Evolutionary conservation across 2,329 filamentous ascomycete species (phyloP).

Genomic region (Xylariaceae sp.): DNA sequence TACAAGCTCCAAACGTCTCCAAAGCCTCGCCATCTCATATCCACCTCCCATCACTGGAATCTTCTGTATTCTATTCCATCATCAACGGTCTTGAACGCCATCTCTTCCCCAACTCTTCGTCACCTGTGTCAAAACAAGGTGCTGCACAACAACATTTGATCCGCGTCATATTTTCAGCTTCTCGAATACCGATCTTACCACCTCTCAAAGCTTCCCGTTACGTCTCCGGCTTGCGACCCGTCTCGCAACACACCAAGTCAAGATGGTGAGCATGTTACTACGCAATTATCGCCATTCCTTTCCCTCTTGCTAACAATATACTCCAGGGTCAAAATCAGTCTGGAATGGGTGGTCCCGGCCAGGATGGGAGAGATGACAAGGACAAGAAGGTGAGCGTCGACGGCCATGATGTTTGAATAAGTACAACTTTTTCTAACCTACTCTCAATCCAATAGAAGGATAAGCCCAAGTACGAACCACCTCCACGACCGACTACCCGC

Average conservation of each 20-base stretch:
- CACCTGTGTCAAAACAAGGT: no score
- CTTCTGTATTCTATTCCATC: not conserved
- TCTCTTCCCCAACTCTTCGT: not conserved
- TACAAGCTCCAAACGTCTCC: not conserved
- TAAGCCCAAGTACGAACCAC: constrained; percentile 99
- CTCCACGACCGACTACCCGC: constrained; percentile 93
- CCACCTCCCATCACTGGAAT: not conserved
- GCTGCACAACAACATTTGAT: no score
- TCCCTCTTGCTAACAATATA: constrained; percentile 19
- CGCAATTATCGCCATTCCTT: not conserved
- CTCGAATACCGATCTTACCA: not conserved
- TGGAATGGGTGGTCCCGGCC: constrained; percentile 78
- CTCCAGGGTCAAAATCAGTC: constrained; percentile 84
- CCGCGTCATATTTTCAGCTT: no score
- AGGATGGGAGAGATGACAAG: constrained; percentile 82
- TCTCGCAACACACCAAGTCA: constrained; percentile 30
- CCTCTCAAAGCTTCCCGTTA: not conserved
- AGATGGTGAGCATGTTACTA: constrained; percentile 34
- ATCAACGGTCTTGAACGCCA: not conserved
- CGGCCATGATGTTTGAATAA: not conserved
- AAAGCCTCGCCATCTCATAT: constrained; percentile 1
- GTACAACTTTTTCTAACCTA: not conserved
- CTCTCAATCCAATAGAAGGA: constrained; percentile 74
- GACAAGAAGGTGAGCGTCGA: constrained; percentile 83
- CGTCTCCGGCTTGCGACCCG: constrained; percentile 16